phyloP scores from a whole-genome alignment of 805 yeast genomes.

The Kazachstania psychrophila region DNA sequence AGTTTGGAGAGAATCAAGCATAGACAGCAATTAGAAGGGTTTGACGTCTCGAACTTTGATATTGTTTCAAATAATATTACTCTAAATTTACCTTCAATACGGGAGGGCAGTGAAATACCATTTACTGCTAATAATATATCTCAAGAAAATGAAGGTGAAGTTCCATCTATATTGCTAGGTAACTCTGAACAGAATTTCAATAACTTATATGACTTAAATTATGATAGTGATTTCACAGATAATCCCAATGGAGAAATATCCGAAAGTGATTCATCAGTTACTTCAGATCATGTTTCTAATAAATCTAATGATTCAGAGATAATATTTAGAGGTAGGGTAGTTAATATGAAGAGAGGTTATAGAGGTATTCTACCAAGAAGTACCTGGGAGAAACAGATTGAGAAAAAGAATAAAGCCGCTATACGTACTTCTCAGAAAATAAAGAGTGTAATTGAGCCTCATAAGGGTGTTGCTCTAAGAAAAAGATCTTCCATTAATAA shows the following conservation, averaged over 20 bases:
- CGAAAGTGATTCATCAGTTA: neutral
- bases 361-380: slow-evolving; percentile 26
- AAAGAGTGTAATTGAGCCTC: neutral
- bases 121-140: too few relatives aligned
- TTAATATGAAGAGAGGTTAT: slow-evolving; percentile 24
- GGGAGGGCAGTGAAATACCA: too few relatives aligned
- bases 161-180: too few relatives aligned
- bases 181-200: too few relatives aligned
- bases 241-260: slow-evolving; percentile 1
- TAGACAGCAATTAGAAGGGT: slow-evolving; percentile 24
- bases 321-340: slow-evolving; percentile 22
- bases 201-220: neutral
- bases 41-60: slow-evolving; percentile 22
- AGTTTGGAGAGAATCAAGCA: slow-evolving; percentile 29
- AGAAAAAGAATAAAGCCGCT: neutral
- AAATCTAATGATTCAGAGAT: slow-evolving; percentile 4
- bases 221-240: slow-evolving; percentile 1
- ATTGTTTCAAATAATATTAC: slow-evolving; percentile 13
- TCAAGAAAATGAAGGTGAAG: too few relatives aligned
- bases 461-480: slow-evolving; percentile 4
- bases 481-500: neutral
- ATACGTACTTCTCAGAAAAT: too few relatives aligned
- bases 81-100: too few relatives aligned
- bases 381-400: slow-evolving; percentile 25
- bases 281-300: neutral